phyloP scores from a whole-genome alignment of 768 basidiomycete species.

The Suillus spraguei region DNA sequence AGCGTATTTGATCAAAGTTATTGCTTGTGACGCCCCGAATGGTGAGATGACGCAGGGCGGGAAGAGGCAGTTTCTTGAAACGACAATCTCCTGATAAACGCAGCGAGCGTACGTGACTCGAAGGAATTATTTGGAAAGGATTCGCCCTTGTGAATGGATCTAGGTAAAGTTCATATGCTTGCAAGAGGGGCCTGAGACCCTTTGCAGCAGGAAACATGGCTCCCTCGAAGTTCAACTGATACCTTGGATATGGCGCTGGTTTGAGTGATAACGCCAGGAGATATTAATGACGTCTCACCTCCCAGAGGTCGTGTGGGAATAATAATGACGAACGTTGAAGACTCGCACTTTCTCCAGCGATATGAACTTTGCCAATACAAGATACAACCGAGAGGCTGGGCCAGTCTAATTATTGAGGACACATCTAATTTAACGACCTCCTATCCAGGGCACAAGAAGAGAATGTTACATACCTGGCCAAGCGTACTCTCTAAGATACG shows the following conservation, averaged over 20 bases:
- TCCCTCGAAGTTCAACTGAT: conserved; percentile 36
- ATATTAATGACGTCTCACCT: conserved; percentile 1
- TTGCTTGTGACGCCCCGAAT: conserved; percentile 37
- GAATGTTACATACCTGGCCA: conserved; percentile 24
- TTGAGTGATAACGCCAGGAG: conserved; percentile 12
- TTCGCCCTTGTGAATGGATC: conserved; percentile 30
- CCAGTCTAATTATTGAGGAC: conserved; percentile 7
- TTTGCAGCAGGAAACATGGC: conserved; percentile 36
- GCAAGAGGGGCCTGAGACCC: conserved; percentile 16
- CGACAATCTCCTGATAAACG: conserved; percentile 39
- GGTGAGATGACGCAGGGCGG: conserved; percentile 24
- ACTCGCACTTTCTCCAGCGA: conserved; percentile 35
- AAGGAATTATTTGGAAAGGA: conserved; percentile 32
- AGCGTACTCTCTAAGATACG: conserved; percentile 27
- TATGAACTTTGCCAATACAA: conserved; percentile 31
- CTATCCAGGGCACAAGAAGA: conserved; percentile 6
- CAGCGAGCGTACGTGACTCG: conserved; percentile 28
- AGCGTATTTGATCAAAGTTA: conserved; percentile 34
- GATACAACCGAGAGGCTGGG: conserved; percentile 36
- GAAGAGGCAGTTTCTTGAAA: conserved; percentile 18
- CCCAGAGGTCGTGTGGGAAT: conserved; percentile 22
- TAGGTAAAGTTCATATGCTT: conserved; percentile 37
- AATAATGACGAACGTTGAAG: conserved; percentile 31
- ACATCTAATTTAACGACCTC: conserved; percentile 10
- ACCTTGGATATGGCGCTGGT: conserved; percentile 23